Evolutionary conservation across 805 yeast species (phyloP), one percentile per base, ranked within the genome.

Genomic region (Barnettozyma vustinii): DNA sequence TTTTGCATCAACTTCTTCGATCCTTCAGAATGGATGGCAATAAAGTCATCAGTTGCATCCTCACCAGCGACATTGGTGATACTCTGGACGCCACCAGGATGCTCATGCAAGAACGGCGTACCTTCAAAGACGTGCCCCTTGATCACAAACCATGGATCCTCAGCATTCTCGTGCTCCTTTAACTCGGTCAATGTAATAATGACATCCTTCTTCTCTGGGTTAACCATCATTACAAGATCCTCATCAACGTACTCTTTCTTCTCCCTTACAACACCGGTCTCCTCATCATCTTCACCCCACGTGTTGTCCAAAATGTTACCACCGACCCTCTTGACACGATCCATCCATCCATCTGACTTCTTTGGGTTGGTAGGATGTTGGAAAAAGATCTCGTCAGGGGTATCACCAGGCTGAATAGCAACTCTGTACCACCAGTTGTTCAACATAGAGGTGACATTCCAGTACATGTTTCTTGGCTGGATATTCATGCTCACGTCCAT

Each of bases 401-500:
- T 18, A 16, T 18, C 42, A 26, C 55, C 52, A 8, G 52, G 53
- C 36, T 44, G 50, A n/a, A 62, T 55, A 26, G 68, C 63, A 16
- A 67, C 62, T 13, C 71, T 49, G 47, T 64, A 65, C 70, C 70
- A 66, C 69, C 71, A 66, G 42, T 67, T 67, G 44, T 65, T 66
- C 49, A 64, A 50, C 71, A 67, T 66, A 1, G 69, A 64, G 13
- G 67, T 62, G 9, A 67, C 68, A 45, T 65, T 67, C 70, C 71
- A 67, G 49, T 67, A 67, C 70, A 67, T 66, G 40, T 64, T 61
- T 48, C 69, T 57, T 9, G 71, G 71, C 47, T 67, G 70, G 10
- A 56, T 57, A 16, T 53, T 56, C 71, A 67, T 67, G n/a, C 64
- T 52, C 35, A 56, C 63, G 51, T 67, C 71, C 71, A 67, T 67